These are phyloP conservation scores for Magnolia changhungtana DNA, from an alignment of 164 flowering plant genomes.

Conservation along the genomic window DNA sequence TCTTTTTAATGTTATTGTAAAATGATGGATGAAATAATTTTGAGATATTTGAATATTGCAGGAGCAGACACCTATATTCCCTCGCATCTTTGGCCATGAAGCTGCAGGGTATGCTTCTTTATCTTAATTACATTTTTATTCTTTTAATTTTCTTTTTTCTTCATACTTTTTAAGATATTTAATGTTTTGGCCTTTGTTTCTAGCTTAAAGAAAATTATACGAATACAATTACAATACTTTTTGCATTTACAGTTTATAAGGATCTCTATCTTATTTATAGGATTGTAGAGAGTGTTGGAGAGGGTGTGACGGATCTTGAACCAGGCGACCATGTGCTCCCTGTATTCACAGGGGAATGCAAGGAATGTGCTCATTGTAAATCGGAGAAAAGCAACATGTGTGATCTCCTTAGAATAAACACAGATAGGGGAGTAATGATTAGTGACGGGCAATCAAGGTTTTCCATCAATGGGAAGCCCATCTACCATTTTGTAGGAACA, in stretches of 20 bases:
- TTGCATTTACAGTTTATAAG: too few species aligned
- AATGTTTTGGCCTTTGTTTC: background rate
- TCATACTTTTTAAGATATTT: too few species aligned
- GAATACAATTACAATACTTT: too few species aligned
- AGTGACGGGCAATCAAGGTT: constrained; percentile 50
- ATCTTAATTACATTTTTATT: background rate
- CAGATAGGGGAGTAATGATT: constrained; percentile 63
- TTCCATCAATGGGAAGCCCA: constrained; percentile 51
- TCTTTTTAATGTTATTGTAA: background rate
- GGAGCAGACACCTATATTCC: constrained; percentile 40
- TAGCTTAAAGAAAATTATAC: background rate
- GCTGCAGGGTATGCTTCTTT: constrained; percentile 30
- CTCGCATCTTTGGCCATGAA: constrained; percentile 45
- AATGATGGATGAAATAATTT: background rate
- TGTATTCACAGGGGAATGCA: constrained; percentile 63
- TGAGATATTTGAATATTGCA: constrained; percentile 14
- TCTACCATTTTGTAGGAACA: constrained; percentile 64
- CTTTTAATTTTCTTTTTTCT: background rate
- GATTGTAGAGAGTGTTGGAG: constrained; percentile 59
- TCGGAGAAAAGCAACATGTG: constrained; percentile 75
- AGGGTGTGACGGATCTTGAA: constrained; percentile 48
- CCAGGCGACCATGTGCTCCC: constrained; percentile 69
- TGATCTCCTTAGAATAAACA: constrained; percentile 49
- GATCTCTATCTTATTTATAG: constrained; percentile 14
- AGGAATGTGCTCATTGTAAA: constrained; percentile 56